Conservation (phyloP, 306 rosid genomes). For the Fragaria vesca region DNA sequence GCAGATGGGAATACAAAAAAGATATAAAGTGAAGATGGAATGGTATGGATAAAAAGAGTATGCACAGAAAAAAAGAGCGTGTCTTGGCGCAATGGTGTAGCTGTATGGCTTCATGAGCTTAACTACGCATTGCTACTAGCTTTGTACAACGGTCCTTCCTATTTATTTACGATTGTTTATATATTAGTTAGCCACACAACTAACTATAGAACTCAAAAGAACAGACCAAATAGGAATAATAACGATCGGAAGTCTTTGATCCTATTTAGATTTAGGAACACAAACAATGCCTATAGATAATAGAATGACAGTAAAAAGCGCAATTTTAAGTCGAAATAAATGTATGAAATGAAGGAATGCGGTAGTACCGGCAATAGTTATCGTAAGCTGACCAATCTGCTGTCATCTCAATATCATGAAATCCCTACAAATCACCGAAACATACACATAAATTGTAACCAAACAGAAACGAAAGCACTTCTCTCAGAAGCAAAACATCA, state of each 20-base stretch:
- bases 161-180: not conserved
- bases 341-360: conserved; percentile 1
- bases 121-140: not conserved
- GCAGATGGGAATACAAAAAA: not conserved
- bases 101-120: not conserved
- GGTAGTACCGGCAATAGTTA: conserved; percentile 74
- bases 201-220: not conserved
- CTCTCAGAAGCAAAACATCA: conserved; percentile 29
- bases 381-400: conserved; percentile 68
- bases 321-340: not conserved
- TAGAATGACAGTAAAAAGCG: not conserved
- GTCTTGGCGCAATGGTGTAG: not conserved
- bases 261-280: not conserved
- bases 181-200: not conserved
- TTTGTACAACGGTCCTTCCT: not conserved
- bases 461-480: not conserved
- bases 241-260: not conserved
- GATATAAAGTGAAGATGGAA: not conserved
- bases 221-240: conserved; percentile 2
- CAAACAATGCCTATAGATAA: not conserved
- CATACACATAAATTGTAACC: not conserved
- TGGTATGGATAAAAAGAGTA: not conserved
- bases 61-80: not conserved
- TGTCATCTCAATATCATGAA: conserved; percentile 54
- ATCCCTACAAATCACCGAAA: conserved; percentile 45